phyloP scores from a whole-genome alignment of 352 stramenopile species.

The Phytophthora boehmeriae region DNA sequence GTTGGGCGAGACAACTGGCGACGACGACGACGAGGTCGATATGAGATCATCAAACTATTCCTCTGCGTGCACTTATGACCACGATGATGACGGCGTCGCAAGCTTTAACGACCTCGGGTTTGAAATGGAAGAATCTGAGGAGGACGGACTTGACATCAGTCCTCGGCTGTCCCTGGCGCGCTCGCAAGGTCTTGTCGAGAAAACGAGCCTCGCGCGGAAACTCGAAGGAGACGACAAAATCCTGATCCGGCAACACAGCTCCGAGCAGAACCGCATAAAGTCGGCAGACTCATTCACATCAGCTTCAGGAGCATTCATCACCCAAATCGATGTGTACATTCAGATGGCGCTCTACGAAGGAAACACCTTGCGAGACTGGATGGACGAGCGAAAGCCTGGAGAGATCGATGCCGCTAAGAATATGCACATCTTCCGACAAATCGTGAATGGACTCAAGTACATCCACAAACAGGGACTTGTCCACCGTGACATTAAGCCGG shows the following conservation, averaged over 20 bases:
- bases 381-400: slow-evolving; percentile 51
- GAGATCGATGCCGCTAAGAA: slow-evolving; percentile 51
- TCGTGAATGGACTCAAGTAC: slow-evolving; percentile 77
- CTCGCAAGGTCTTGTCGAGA: slow-evolving; percentile 13
- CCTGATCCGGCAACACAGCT: slow-evolving; percentile 10
- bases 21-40: slow-evolving; percentile 37
- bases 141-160: slow-evolving; percentile 19
- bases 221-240: slow-evolving; percentile 23
- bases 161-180: slow-evolving; percentile 23
- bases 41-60: slow-evolving; percentile 32
- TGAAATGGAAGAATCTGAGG: slow-evolving; percentile 43
- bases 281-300: slow-evolving; percentile 20
- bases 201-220: slow-evolving; percentile 19
- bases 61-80: slow-evolving; percentile 26
- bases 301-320: slow-evolving; percentile 42
- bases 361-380: slow-evolving; percentile 86
- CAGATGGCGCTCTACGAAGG: slow-evolving; percentile 95
- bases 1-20: slow-evolving; percentile 8
- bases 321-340: slow-evolving; percentile 89
- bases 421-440: slow-evolving; percentile 75
- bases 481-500: slow-evolving; percentile 83
- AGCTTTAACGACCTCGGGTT: slow-evolving; percentile 67
- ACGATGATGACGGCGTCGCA: slow-evolving; percentile 28
- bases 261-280: slow-evolving; percentile 20
- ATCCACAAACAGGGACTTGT: slow-evolving; percentile 77